These are phyloP conservation scores for Zizania latifolia DNA, from an alignment of 176 grass and related monocot genomes.

Conservation along the genomic window DNA sequence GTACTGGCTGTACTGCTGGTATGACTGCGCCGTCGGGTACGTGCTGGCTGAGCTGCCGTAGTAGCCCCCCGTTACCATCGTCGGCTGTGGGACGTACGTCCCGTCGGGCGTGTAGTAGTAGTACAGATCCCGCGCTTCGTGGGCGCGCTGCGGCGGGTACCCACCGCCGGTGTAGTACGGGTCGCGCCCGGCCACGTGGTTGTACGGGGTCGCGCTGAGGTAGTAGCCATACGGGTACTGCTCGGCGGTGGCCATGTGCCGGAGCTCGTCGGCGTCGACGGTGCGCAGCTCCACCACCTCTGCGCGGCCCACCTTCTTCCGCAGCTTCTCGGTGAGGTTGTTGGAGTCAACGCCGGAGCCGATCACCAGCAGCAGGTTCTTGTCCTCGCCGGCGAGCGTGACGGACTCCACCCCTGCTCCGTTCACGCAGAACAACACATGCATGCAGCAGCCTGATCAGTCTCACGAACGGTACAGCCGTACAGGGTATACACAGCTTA, in stretches of 20 bases:
- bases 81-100: too few species aligned
- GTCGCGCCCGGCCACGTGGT: background rate
- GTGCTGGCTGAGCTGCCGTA: too few species aligned
- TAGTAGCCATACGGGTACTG: constrained; percentile 37
- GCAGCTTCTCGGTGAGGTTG: constrained; percentile 12
- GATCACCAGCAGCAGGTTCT: constrained; percentile 29
- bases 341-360: constrained; percentile 27
- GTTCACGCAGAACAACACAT: background rate
- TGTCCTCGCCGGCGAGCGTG: constrained; percentile 19
- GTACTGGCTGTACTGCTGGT: constrained; percentile 24
- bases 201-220: constrained; percentile 32
- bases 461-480: background rate
- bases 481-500: too few species aligned
- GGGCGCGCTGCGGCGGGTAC: background rate
- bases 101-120: constrained; percentile 28
- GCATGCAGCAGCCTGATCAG: background rate
- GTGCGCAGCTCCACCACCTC: constrained; percentile 36
- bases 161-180: constrained; percentile 19
- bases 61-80: too few species aligned
- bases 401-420: constrained; percentile 28
- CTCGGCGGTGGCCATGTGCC: background rate
- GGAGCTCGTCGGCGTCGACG: constrained; percentile 15
- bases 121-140: constrained; percentile 1
- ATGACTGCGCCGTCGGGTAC: too few species aligned
- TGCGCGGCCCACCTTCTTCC: constrained; percentile 16